These are phyloP conservation scores for Syncephalastrum sp. DNA, from an alignment of 371 early-diverging fungal genomes.

Conservation along the genomic window DNA sequence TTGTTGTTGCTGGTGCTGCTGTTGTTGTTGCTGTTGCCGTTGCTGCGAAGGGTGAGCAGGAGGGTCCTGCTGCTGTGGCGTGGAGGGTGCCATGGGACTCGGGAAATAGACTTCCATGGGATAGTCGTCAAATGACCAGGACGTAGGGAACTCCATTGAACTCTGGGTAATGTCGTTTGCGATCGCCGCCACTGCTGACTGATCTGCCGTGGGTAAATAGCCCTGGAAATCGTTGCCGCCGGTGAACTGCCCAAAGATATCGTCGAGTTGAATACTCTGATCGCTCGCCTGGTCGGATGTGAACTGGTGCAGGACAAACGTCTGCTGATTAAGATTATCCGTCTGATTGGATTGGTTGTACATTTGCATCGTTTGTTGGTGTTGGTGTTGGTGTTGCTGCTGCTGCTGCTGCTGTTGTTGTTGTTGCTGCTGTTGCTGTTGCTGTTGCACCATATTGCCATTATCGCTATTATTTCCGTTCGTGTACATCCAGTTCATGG, in stretches of 20 bases:
- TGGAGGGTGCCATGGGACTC: conserved; percentile 10
- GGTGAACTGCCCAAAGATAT: conserved; percentile 40
- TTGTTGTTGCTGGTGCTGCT: conserved; percentile 14
- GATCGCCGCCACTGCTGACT: conserved; percentile 4
- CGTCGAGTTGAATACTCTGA: conserved; percentile 41
- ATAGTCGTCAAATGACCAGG: conserved; percentile 6
- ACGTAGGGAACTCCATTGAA: neutral
- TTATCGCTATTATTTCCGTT: conserved; percentile 8
- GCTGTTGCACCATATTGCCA: conserved; percentile 9
- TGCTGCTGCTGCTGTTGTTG: conserved; percentile 12
- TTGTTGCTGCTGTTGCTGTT: conserved; percentile 12
- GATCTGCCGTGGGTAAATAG: conserved; percentile 4
- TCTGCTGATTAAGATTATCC: conserved; percentile 17
- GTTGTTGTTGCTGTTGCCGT: conserved; percentile 13
- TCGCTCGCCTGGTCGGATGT: conserved; percentile 49
- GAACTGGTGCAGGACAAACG: conserved; percentile 40
- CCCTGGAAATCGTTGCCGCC: conserved; percentile 11
- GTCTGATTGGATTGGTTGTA: neutral
- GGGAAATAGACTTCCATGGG: conserved; percentile 21
- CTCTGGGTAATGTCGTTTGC: conserved; percentile 11
- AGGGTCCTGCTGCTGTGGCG: conserved; percentile 1
- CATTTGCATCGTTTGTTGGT: conserved; percentile 8
- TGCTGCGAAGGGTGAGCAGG: conserved; percentile 14
- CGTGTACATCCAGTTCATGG: conserved; percentile 10
- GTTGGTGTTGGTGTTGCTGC: neutral